Conservation (phyloP, 495 filamentous ascomycete species). For the Tuber indicum region DNA sequence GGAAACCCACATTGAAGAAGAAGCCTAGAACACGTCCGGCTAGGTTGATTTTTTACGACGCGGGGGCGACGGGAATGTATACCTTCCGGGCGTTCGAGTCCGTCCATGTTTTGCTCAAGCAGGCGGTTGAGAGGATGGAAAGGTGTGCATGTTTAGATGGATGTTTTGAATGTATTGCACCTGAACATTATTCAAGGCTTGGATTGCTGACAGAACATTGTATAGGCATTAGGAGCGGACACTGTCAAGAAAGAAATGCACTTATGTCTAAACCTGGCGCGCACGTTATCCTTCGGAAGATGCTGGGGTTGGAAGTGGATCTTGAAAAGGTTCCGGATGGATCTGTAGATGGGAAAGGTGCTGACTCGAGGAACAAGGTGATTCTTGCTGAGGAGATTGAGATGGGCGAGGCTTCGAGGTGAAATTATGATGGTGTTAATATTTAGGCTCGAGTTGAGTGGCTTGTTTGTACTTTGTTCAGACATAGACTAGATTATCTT, state of each 20-base stretch:
- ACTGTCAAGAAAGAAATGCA: constrained; percentile 79
- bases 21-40: constrained; percentile 77
- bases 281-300: constrained; percentile 65
- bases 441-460: neutral
- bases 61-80: constrained; percentile 63
- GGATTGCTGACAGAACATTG: constrained; percentile 13
- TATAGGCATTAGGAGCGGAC: constrained; percentile 62
- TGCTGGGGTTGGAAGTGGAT: constrained; percentile 71
- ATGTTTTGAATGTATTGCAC: constrained; percentile 65
- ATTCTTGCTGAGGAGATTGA: constrained; percentile 61
- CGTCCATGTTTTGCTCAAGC: constrained; percentile 66
- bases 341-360: constrained; percentile 57
- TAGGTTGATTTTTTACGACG: constrained; percentile 87
- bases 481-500: neutral
- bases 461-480: neutral
- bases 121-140: constrained; percentile 72
- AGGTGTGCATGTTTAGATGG: constrained; percentile 63
- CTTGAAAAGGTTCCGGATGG: constrained; percentile 75
- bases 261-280: constrained; percentile 92
- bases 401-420: constrained; percentile 41
- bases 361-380: constrained; percentile 77
- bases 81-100: constrained; percentile 84
- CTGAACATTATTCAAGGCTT: neutral
- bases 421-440: neutral
- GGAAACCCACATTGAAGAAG: constrained; percentile 46